These are phyloP conservation scores for Didymella glomerata DNA, from an alignment of 2,329 filamentous ascomycete genomes.

Conservation along the genomic window DNA sequence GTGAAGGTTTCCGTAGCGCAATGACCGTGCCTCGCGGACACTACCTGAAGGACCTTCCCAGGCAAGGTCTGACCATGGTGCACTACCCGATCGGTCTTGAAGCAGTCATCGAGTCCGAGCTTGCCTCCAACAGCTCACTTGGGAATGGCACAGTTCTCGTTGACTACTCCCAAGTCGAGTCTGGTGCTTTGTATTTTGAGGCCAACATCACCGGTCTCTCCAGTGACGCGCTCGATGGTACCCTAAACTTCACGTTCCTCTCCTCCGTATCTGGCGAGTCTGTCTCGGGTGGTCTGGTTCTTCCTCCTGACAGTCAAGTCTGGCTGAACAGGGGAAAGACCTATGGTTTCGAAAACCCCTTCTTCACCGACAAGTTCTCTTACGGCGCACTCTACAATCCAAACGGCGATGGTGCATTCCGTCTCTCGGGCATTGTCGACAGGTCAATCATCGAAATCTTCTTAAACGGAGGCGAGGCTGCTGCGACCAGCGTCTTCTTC, in stretches of 20 bases:
- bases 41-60: conserved; percentile 61
- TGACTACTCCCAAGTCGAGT: conserved; percentile 61
- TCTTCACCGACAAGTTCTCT: conserved; percentile 65
- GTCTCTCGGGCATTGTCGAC: conserved; percentile 62
- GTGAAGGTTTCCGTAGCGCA: conserved; percentile 58
- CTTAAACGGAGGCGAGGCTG: conserved; percentile 60
- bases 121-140: conserved; percentile 56
- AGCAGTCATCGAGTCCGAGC: conserved; percentile 56
- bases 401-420: conserved; percentile 43
- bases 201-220: conserved; percentile 60
- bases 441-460: conserved; percentile 65
- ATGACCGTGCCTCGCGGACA: conserved; percentile 63
- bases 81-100: conserved; percentile 60
- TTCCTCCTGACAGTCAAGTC: conserved; percentile 52
- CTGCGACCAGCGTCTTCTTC: conserved; percentile 62
- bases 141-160: conserved; percentile 60
- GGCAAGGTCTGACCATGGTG: conserved; percentile 62
- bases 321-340: conserved; percentile 62
- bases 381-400: conserved; percentile 40
- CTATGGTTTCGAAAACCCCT: conserved; percentile 61
- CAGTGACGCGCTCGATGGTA: conserved; percentile 44
- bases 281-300: conserved; percentile 60
- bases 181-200: conserved; percentile 64
- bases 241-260: conserved; percentile 63
- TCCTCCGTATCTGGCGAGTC: conserved; percentile 60